Conservation (phyloP, 2,329 filamentous ascomycete genomes). For the Epichloe sylvatica region DNA sequence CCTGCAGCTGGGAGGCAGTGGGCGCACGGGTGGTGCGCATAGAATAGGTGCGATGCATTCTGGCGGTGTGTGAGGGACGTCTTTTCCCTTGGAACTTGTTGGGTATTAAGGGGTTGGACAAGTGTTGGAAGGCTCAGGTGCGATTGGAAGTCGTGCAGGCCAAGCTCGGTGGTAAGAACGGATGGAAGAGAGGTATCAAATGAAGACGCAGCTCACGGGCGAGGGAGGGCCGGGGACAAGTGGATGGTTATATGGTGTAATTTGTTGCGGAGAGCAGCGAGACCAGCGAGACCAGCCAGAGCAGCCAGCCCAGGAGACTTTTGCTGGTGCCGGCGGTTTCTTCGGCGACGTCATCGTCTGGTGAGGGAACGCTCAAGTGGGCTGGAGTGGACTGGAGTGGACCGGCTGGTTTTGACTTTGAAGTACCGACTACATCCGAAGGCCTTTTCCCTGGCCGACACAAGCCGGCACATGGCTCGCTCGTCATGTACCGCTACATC, state of each 20-base stretch:
- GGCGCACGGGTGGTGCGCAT: conserved; percentile 96
- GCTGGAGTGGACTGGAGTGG: not conserved
- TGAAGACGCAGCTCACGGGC: not conserved
- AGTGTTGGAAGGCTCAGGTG: not conserved
- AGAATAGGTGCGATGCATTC: conserved; percentile 96
- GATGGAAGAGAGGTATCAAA: not conserved
- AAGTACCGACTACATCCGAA: no score
- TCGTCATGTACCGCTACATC: no score
- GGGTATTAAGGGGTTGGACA: not conserved
- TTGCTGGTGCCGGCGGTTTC: not conserved
- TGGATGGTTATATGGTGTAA: conserved; percentile 8
- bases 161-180: not conserved
- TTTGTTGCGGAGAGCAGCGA: conserved; percentile 2
- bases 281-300: not conserved
- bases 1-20: conserved; percentile 66
- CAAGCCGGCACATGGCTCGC: no score
- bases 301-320: not conserved
- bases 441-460: no score
- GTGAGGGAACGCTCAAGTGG: not conserved
- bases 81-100: conserved; percentile 4
- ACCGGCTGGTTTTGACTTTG: not conserved
- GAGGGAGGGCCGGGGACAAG: conserved; percentile 1
- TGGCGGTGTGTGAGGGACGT: conserved; percentile 16
- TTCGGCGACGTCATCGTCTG: conserved; percentile 11
- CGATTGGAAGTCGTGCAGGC: not conserved